Conservation (phyloP, 2,329 filamentous ascomycete genomes). For the Phaeosphaeria sp. region DNA sequence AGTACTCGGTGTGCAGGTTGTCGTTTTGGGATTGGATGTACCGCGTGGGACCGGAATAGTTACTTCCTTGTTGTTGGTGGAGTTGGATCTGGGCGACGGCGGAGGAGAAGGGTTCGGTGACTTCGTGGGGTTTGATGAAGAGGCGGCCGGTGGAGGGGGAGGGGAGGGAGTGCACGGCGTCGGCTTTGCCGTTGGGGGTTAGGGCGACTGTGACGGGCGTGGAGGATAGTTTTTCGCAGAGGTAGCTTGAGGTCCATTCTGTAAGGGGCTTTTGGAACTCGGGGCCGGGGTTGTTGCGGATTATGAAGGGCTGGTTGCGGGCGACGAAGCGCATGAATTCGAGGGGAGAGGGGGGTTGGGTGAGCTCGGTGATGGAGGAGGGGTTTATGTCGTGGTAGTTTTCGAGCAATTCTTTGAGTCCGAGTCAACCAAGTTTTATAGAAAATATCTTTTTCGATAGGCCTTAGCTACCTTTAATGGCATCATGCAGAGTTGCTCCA, state of each 20-base stretch:
- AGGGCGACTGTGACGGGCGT: conserved; percentile 75
- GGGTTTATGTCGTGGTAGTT: conserved; percentile 78
- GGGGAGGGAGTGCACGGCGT: conserved; percentile 71
- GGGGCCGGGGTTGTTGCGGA: conserved; percentile 71
- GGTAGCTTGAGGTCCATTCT: conserved; percentile 68
- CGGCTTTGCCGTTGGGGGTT: conserved; percentile 72
- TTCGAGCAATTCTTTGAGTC: conserved; percentile 59
- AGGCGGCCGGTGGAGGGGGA: conserved; percentile 55
- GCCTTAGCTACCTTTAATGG: conserved; percentile 43
- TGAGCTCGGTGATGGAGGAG: conserved; percentile 65
- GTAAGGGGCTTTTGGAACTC: conserved; percentile 67
- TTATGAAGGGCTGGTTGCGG: conserved; percentile 76
- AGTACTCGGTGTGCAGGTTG: conserved; percentile 78
- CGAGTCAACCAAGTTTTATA: background rate
- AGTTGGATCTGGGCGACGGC: conserved; percentile 68
- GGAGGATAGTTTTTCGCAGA: conserved; percentile 62
- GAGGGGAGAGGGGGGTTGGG: conserved; percentile 72
- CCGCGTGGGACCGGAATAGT: conserved; percentile 22
- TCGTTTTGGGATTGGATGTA: conserved; percentile 87
- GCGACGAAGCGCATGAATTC: conserved; percentile 82
- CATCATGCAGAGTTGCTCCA: conserved; percentile 33
- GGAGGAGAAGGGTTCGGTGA: conserved; percentile 65
- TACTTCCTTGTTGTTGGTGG: conserved; percentile 56
- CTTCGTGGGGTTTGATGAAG: conserved; percentile 77
- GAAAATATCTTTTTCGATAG: background rate